Percentiles rank a stretch among this genome's conserved stretches.
These are phyloP conservation scores for Acacia confusa DNA, from an alignment of 306 rosid species.

Conservation along the genomic window DNA sequence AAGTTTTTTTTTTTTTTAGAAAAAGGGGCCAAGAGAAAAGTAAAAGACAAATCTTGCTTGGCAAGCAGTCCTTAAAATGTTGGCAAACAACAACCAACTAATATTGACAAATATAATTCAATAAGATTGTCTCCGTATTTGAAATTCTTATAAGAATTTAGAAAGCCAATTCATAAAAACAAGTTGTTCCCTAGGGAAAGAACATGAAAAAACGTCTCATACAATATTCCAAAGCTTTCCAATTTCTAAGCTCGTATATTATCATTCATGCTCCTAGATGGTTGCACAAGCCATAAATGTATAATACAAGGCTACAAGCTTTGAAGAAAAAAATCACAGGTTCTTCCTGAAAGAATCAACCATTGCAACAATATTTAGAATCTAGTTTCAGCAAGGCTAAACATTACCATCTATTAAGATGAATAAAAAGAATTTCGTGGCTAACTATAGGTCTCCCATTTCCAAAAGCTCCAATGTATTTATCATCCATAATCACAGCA, in stretches of 20 bases:
- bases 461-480: slow-evolving; percentile 13
- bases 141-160: background rate
- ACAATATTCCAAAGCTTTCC: background rate
- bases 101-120: slow-evolving; percentile 4
- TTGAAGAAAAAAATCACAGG: background rate
- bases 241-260: background rate
- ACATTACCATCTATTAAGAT: slow-evolving; percentile 16
- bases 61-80: slow-evolving; percentile 15
- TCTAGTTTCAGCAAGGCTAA: slow-evolving; percentile 11
- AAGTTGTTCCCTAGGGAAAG: background rate
- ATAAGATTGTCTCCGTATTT: background rate
- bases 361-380: background rate
- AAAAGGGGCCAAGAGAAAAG: background rate
- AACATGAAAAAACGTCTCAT: background rate
- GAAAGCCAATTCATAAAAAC: background rate
- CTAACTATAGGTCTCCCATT: background rate
- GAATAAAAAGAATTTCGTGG: slow-evolving; percentile 5
- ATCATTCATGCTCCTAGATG: slow-evolving; percentile 18
- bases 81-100: slow-evolving; percentile 11
- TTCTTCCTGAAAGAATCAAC: background rate
- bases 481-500: slow-evolving; percentile 14
- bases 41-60: background rate
- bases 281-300: background rate
- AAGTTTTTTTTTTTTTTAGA: background rate
- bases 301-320: slow-evolving; percentile 7